These are phyloP conservation scores for Coemansia sp. DNA, from an alignment of 192 early-diverging fungal species.

Conservation along the genomic window DNA sequence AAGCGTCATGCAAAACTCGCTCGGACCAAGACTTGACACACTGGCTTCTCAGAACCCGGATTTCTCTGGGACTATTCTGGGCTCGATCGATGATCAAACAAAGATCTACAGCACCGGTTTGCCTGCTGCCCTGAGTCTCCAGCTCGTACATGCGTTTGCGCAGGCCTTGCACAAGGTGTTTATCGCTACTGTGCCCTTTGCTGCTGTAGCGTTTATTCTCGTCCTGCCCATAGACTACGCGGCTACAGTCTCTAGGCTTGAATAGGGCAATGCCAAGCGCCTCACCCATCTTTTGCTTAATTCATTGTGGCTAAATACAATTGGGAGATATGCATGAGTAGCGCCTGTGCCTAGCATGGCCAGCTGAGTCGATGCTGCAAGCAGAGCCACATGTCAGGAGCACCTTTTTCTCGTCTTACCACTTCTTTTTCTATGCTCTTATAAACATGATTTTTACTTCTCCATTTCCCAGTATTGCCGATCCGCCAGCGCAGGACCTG, in stretches of 20 bases:
- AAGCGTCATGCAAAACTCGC: conserved; percentile 66
- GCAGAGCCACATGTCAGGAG: no score
- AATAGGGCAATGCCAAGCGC: no score
- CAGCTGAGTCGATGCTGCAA: not conserved
- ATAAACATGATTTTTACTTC: conserved; percentile 46
- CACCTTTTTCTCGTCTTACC: not conserved
- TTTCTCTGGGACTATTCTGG: conserved; percentile 17
- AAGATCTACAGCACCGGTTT: conserved; percentile 36
- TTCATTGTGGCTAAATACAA: no score
- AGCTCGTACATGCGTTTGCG: conserved; percentile 56
- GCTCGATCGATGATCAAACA: conserved; percentile 19
- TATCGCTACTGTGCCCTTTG: conserved; percentile 59
- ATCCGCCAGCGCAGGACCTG: conserved; percentile 40
- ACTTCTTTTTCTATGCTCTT: not conserved
- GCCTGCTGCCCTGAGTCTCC: conserved; percentile 27
- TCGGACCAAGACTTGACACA: conserved; percentile 21
- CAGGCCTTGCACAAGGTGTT: conserved; percentile 58
- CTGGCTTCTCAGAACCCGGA: conserved; percentile 27
- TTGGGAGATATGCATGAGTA: no score
- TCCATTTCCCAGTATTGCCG: conserved; percentile 11
- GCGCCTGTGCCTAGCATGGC: not conserved
- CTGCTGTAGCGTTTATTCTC: conserved; percentile 52
- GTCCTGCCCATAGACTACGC: conserved; percentile 29
- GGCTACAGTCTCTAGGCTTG: not conserved
- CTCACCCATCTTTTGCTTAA: no score